Evolutionary conservation across 257 asterid genomes (phyloP).

Genomic region (Rauvolfia tetraphylla): DNA sequence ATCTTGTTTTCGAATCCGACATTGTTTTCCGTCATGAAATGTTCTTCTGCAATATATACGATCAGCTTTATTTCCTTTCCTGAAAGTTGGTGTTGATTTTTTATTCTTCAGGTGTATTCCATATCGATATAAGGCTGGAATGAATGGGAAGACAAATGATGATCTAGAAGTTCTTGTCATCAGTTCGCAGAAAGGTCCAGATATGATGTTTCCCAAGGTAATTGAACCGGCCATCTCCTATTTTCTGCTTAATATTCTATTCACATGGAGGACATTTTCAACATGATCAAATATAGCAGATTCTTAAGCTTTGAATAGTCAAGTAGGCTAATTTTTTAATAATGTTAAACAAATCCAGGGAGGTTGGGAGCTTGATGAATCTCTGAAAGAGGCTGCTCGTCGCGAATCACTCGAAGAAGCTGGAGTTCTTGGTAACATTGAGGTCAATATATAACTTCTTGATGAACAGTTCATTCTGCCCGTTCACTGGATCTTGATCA

Average conservation of each 20-base stretch:
- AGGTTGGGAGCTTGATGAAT: conserved; percentile 82
- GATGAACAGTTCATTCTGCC: not conserved
- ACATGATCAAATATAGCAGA: not conserved
- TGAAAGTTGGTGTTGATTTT: too few species aligned
- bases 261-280: not conserved
- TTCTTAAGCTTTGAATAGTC: not conserved
- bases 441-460: conserved; percentile 32
- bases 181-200: conserved; percentile 56
- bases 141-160: conserved; percentile 23
- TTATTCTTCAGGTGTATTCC: conserved; percentile 61
- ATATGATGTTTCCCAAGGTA: conserved; percentile 85
- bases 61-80: too few species aligned
- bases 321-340: too few species aligned
- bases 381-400: conserved; percentile 66
- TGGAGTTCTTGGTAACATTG: conserved; percentile 68
- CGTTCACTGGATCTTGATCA: not conserved
- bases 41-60: too few species aligned
- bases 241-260: not conserved
- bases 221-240: not conserved
- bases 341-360: conserved; percentile 35
- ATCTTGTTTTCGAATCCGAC: not conserved
- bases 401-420: conserved; percentile 85
- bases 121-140: conserved; percentile 44
- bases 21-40: too few species aligned
- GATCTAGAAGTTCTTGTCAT: conserved; percentile 66